Evolutionary conservation across 2,329 filamentous ascomycete genomes (phyloP).

Genomic region (Monilinia fructigena): DNA sequence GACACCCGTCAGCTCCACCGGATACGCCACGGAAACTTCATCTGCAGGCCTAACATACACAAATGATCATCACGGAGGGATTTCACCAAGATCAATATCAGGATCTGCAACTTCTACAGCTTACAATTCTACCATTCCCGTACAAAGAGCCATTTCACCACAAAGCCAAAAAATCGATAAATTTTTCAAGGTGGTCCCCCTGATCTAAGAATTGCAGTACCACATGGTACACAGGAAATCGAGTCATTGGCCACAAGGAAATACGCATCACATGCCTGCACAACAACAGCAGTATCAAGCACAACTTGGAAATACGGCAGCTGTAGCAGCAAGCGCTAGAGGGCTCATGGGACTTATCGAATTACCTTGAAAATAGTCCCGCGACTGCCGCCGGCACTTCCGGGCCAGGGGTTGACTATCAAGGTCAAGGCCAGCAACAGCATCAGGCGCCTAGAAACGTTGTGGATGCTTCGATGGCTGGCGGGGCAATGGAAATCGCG

Average conservation of each 20-base stretch:
- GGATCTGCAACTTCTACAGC: constrained; percentile 36
- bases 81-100: constrained; percentile 39
- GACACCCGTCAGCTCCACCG: constrained; percentile 39
- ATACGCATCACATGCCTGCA: constrained; percentile 36
- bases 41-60: constrained; percentile 35
- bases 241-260: constrained; percentile 34
- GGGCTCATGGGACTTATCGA: constrained; percentile 39
- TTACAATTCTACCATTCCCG: constrained; percentile 33
- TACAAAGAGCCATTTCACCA: constrained; percentile 35
- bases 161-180: constrained; percentile 35
- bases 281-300: constrained; percentile 32
- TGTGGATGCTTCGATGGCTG: constrained; percentile 32
- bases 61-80: constrained; percentile 37
- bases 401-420: constrained; percentile 31
- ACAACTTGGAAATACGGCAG: constrained; percentile 25
- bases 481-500: constrained; percentile 32
- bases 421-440: constrained; percentile 18
- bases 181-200: constrained; percentile 33
- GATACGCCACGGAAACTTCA: constrained; percentile 37
- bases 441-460: constrained; percentile 28
- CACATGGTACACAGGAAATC: constrained; percentile 35
- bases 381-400: constrained; percentile 36
- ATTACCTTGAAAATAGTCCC: constrained; percentile 38
- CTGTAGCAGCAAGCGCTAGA: constrained; percentile 29
- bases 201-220: constrained; percentile 36